Conservation (phyloP, 306 rosid species). For the Cyclanthera cordifolia region DNA sequence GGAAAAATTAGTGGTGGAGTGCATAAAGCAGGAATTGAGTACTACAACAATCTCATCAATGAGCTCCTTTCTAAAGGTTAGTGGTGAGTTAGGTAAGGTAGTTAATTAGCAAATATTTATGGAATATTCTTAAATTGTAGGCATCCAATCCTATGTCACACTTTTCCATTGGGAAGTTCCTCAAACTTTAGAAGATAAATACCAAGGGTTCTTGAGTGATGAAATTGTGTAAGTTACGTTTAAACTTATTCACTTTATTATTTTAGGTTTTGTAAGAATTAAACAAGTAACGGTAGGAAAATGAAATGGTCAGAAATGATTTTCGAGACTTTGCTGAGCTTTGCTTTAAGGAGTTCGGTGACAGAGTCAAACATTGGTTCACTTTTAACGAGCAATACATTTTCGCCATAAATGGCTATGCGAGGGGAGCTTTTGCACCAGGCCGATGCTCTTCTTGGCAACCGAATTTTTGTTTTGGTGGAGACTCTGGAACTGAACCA, state of each 20-base stretch:
- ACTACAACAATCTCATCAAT: conserved; percentile 55
- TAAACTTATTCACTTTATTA: too few species aligned
- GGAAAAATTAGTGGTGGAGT: conserved; percentile 54
- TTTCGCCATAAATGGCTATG: conserved; percentile 24
- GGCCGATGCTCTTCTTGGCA: conserved; percentile 43
- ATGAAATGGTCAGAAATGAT: conserved; percentile 23
- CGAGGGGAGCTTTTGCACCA: conserved; percentile 14
- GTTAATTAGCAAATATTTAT: too few species aligned
- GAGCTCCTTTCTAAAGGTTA: conserved; percentile 43
- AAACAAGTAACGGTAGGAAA: too few species aligned
- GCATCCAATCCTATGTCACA: conserved; percentile 41
- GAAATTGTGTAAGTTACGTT: conserved; percentile 36
- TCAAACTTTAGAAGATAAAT: conserved; percentile 41
- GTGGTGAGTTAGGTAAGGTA: too few species aligned
- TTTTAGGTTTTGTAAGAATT: too few species aligned
- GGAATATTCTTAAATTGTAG: too few species aligned
- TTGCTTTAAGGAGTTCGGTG: conserved; percentile 10
- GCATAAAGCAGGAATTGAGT: conserved; percentile 38
- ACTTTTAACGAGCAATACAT: conserved; percentile 42
- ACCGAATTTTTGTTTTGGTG: conserved; percentile 28
- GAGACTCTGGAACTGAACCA: conserved; percentile 45
- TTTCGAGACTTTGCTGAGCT: conserved; percentile 41
- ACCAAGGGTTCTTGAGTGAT: conserved; percentile 36
- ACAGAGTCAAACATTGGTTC: conserved; percentile 50
- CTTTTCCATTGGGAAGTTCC: conserved; percentile 62